Base-by-base conservation (phyloP, 495 filamentous ascomycete genomes). In the Chaetomium tenue region DNA sequence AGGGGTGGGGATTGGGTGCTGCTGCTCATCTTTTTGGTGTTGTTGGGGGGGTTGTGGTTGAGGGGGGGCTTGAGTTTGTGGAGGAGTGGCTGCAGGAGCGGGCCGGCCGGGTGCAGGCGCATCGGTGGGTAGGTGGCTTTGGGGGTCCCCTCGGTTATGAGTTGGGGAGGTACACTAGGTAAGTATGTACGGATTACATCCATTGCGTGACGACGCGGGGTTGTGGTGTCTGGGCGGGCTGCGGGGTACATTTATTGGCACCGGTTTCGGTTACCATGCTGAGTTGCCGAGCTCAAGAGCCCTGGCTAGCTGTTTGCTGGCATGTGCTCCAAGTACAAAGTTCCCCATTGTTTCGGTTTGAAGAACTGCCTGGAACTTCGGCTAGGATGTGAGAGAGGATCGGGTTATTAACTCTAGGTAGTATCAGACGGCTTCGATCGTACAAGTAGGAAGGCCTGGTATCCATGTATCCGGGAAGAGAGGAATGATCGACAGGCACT, bases 1-100 rank as follows among this genome's bases (percentile, higher is more conserved):
- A 82, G 71, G 56, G 56, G 9, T 48, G 40, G 44, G 18, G 16
- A 5, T 22, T 47, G 3, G 33, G 33, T 37, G 33, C 5, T 37
- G 33, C 5, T 37, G 16, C 8, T 57, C 18, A 2, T 56, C 15
- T 0, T 40, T 7, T 23, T 58, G n/a, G n/a, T 58, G 7, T 23
- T 42, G 30, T 2, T 25, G 54, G n/a, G 4, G 16, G 39, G 55
- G 25, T 52, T 40, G 5, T 23, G 3, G 25, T 16, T 57, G n/a
- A 30, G 6, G 6, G 28, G 39, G 20, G 12, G 55, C 8, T 22
- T 39, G 40, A 8, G 39, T 46, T 46, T 39, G n/a, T n/a, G n/a
- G 13, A 18, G 40, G 40, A 44, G 40, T 44, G 40, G 39, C 18
- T 58, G n/a, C 23, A 52, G 20, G 60, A 76, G 61, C 62, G 44